Evolutionary conservation across 257 asterid species (phyloP).

Genomic region (Cynanchum wilfordii): DNA sequence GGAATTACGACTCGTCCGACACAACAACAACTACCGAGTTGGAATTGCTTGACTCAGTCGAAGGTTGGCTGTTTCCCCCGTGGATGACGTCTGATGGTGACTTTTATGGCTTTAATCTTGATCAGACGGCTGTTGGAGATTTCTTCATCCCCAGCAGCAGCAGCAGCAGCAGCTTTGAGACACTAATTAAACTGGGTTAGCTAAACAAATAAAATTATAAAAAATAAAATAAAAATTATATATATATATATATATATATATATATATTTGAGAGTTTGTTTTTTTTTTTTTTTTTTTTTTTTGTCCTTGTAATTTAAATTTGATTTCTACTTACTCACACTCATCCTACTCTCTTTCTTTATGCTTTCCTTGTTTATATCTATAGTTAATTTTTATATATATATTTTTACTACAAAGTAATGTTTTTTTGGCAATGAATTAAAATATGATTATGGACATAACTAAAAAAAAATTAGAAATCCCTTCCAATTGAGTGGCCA

Average conservation of each 20-base stretch:
- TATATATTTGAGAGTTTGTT: background rate
- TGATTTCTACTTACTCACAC: constrained; percentile 1
- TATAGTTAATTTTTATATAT: background rate
- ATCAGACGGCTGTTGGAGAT: constrained; percentile 32
- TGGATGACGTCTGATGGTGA: constrained; percentile 51
- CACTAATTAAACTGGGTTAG: constrained; percentile 25
- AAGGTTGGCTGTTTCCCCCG: constrained; percentile 56
- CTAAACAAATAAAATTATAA: background rate
- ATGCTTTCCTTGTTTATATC: background rate
- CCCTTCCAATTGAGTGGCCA: no score
- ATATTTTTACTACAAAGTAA: background rate
- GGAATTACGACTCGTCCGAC: constrained; percentile 38
- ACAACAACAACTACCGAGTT: constrained; percentile 22
- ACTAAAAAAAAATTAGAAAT: no score
- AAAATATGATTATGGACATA: no score
- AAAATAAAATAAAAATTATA: background rate
- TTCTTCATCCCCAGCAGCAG: constrained; percentile 26
- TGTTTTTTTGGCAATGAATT: background rate
- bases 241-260: background rate
- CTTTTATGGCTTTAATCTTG: constrained; percentile 35
- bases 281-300: background rate
- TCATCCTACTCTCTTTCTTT: background rate
- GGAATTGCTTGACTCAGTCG: constrained; percentile 49
- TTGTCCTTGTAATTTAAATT: background rate
- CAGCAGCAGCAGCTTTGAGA: constrained; percentile 30